Evolutionary conservation across 2,329 filamentous ascomycete genomes (phyloP).

Genomic region (Fusarium sp.): DNA sequence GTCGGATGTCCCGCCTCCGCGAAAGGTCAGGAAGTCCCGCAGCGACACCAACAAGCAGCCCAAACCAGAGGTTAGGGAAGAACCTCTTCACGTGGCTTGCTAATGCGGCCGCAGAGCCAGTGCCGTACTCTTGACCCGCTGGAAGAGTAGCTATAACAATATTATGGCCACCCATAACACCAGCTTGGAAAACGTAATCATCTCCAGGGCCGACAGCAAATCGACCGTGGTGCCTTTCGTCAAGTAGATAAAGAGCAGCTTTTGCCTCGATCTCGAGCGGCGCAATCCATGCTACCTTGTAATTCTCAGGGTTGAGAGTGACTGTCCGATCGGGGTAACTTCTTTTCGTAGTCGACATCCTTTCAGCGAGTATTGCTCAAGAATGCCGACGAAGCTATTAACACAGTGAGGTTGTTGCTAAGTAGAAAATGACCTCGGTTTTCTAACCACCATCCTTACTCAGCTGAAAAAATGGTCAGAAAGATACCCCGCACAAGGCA

Average conservation of each 20-base stretch:
- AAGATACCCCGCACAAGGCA: too few relatives aligned
- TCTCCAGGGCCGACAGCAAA: conserved; percentile 52
- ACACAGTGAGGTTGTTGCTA: too few relatives aligned
- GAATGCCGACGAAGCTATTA: too few relatives aligned
- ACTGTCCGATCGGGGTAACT: neutral
- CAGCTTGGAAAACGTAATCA: conserved; percentile 55
- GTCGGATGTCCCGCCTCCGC: conserved; percentile 51
- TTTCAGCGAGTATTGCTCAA: too few relatives aligned
- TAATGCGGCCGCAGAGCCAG: conserved; percentile 52
- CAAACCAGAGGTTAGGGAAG: conserved; percentile 56
- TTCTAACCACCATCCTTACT: too few relatives aligned
- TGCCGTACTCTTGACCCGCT: conserved; percentile 52
- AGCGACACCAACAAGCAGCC: conserved; percentile 55
- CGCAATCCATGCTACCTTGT: conserved; percentile 56
- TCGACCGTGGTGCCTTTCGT: conserved; percentile 49
- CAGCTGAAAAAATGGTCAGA: too few relatives aligned
- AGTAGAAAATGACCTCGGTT: too few relatives aligned
- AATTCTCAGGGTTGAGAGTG: conserved; percentile 31
- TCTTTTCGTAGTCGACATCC: too few relatives aligned
- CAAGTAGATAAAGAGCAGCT: conserved; percentile 54
- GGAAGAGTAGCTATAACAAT: conserved; percentile 54
- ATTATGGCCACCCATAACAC: conserved; percentile 55
- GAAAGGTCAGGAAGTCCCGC: conserved; percentile 52
- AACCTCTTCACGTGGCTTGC: conserved; percentile 52
- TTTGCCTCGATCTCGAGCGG: conserved; percentile 55